Evolutionary conservation across 2,329 filamentous ascomycete species (phyloP), one percentile per base, ranked within the genome.

Genomic region (Knufia petricola): DNA sequence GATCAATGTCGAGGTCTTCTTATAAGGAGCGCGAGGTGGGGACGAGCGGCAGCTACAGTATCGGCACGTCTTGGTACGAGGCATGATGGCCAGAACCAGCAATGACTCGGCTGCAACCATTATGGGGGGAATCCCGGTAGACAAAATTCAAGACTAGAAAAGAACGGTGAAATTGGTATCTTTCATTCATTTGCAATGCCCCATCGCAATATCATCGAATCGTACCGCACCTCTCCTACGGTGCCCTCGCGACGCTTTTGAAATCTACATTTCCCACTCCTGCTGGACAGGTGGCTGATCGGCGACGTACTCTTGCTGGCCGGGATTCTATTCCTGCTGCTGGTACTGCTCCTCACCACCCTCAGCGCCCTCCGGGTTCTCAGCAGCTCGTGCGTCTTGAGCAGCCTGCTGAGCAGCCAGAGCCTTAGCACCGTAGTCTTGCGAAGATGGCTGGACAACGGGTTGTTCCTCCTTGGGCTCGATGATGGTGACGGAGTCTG

Each of bases 391-490:
- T 66, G 77, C 75, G 66, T 77, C 70, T 61, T 73, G 70, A 38
- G 70, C 70, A 38, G 64, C 61, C 58, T 72, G 69, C 63, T 82
- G 77, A 55, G 80, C 79, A 61, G 79, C 78, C 51, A 79, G 64
- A 58, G 81, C 80, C 86, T 98, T 98, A 63, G 90, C 87, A 66
- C 92, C 92, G 76, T 98, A 98, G 78, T 98, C 94, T 77, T 95
- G 88, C 75, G 84, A 90, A 73, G 90, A 84, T 69, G 92, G 92
- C 75, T 95, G 88, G 64, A 95, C 81, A 60, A 96, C 84, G 64
- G 84, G 82, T 71, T 89, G 81, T 82, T 98, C 92, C 77, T 98
- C 92, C 87, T 98, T 98, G 75, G 92, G 94, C 80, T 98, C 92
- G 74, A 96, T 95, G 76, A 98, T 92, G 72, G 90, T 96, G 73